These are phyloP conservation scores for Alternaria conjuncta DNA, from an alignment of 2,329 filamentous ascomycete genomes.

Conservation along the genomic window DNA sequence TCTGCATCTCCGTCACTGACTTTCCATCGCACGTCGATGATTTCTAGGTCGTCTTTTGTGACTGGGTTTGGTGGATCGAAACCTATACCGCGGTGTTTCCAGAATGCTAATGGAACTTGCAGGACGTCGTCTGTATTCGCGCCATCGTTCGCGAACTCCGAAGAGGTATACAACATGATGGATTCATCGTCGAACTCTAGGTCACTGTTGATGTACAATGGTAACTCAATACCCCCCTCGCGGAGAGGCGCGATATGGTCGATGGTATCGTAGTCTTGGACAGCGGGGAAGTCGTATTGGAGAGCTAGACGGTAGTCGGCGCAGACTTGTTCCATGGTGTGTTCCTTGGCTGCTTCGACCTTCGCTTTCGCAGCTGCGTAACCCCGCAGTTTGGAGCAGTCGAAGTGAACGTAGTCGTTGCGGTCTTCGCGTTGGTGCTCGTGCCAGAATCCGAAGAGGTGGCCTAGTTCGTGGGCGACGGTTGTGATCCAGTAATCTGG, in stretches of 20 bases:
- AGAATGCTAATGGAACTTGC: constrained; percentile 1
- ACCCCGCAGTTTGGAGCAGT: not conserved
- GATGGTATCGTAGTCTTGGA: not conserved
- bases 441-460: not conserved
- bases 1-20: not conserved
- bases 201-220: not conserved
- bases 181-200: constrained; percentile 4
- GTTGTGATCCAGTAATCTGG: not conserved
- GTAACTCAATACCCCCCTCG: not conserved
- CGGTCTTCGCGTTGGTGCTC: not conserved
- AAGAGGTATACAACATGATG: constrained; percentile 7
- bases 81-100: not conserved
- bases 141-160: not conserved
- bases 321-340: constrained; percentile 2
- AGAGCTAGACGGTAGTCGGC: not conserved
- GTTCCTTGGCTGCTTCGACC: not conserved
- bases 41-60: not conserved
- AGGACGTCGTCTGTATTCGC: not conserved
- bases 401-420: not conserved
- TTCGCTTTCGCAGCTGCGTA: not conserved
- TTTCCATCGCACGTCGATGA: constrained; percentile 1
- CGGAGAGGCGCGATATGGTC: not conserved
- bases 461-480: constrained; percentile 1
- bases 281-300: not conserved
- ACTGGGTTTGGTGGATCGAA: not conserved